A percentile compares a stretch with the other conserved stretches of the same genome.
Evolutionary conservation across 1,284 basidiomycete species (phyloP).

Genomic region (Malassezia obtusa): DNA sequence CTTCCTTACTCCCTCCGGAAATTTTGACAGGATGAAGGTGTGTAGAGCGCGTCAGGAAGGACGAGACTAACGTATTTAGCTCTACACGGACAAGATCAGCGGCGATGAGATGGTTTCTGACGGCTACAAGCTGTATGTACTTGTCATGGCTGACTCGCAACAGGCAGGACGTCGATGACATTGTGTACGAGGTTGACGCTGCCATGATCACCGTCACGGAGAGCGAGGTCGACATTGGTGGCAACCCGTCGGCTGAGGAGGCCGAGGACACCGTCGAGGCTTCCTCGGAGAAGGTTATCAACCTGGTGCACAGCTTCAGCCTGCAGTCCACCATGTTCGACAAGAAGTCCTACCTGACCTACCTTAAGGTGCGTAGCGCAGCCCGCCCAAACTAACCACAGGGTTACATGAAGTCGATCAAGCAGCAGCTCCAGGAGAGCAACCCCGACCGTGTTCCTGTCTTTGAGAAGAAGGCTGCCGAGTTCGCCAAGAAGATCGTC

Average conservation of each 20-base stretch:
- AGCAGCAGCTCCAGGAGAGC: slow-evolving; percentile 52
- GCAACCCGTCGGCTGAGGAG: slow-evolving; percentile 65
- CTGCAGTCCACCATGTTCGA: slow-evolving; percentile 75
- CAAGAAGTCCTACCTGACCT: slow-evolving; percentile 76
- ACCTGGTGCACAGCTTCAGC: slow-evolving; percentile 85
- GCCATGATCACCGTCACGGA: slow-evolving; percentile 63
- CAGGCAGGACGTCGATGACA: slow-evolving; percentile 71
- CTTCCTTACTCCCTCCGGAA: background rate
- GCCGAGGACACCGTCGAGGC: slow-evolving; percentile 71
- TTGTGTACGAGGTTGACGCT: slow-evolving; percentile 86
- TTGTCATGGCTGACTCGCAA: background rate
- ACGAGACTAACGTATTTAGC: slow-evolving; percentile 48
- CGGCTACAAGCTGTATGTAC: slow-evolving; percentile 25
- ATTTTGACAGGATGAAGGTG: slow-evolving; percentile 14
- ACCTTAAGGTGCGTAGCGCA: slow-evolving; percentile 58
- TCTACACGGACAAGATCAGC: slow-evolving; percentile 62
- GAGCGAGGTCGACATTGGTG: slow-evolving; percentile 85
- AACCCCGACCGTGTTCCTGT: slow-evolving; percentile 63
- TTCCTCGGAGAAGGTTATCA: slow-evolving; percentile 68
- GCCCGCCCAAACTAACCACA: background rate
- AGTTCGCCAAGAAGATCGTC: slow-evolving; percentile 60
- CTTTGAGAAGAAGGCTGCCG: slow-evolving; percentile 74
- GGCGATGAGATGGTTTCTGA: slow-evolving; percentile 69
- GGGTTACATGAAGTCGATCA: slow-evolving; percentile 73
- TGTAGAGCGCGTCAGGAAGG: background rate